Base-by-base conservation (phyloP, 2,329 filamentous ascomycete genomes). In the Tolypocladium nubicola region DNA sequence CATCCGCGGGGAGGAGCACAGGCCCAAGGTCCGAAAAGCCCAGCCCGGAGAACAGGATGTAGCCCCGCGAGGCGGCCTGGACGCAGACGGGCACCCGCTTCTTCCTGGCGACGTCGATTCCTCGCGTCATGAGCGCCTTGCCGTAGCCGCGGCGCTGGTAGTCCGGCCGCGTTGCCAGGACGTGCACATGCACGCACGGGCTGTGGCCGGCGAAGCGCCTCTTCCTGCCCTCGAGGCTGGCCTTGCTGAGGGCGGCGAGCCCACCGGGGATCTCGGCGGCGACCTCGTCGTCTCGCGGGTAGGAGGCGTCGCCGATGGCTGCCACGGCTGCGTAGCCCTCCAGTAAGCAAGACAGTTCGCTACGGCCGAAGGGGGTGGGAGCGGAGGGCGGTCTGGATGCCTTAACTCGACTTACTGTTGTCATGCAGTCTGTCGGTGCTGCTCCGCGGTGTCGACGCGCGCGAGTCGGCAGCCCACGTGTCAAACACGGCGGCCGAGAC, bases 401-500 rank as follows among this genome's bases (percentile, higher is more conserved):
- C 41, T 21, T 30, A 9, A 37, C 40, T 6, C 16, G 19, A 21
- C 50, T 39, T 10, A 54, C 53, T 45, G 39, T 45, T 23, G 13
- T 54, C 41, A 41, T 50, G 41, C 43, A 49, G 41, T 19, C 54
- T 37, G 40, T 35, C 40, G 38, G 43, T 23, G 52, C 53, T 55
- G 38, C n/a, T 52, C n/a, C 39, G 39, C 13, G 39, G 30, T 21
- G 35, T 41, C 16, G 33, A 19, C 39, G 52, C 41, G 11, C 16
- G 16, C 19, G 54, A 30, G 11, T 52, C 47, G 38, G 43, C 40
- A n/a, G 39, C 41, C 7, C 40, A 33, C 33, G 49, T 60, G 39
- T 64, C 62, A 59, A 61, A 64, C 38, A 59, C 60, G 6, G 58
- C 55, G 9, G 57, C 60, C 13, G 61, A 55, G 4, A 61, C 60